phyloP scores from a whole-genome alignment of 805 yeast genomes.

The Teunomyces funiuensis region DNA sequence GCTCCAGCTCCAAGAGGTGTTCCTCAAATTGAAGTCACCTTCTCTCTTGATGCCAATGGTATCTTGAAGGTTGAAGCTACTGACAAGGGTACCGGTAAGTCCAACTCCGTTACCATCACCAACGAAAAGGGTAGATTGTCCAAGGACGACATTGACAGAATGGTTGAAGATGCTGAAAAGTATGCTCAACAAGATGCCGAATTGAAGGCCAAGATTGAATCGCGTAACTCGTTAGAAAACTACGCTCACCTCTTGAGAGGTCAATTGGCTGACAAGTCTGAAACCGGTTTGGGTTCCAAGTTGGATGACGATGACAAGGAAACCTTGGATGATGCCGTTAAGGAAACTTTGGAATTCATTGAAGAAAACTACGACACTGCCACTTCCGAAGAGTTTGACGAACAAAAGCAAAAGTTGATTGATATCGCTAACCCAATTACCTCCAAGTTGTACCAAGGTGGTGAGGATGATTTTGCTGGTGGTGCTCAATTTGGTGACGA shows the following conservation, averaged over 20 bases:
- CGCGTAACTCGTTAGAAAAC: slow-evolving; percentile 47
- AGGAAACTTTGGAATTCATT: slow-evolving; percentile 84
- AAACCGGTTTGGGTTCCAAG: slow-evolving; percentile 64
- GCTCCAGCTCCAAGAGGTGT: slow-evolving; percentile 99
- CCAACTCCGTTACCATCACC: slow-evolving; percentile 97
- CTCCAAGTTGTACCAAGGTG: slow-evolving; percentile 64
- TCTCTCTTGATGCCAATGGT: slow-evolving; percentile 99
- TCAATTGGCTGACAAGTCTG: slow-evolving; percentile 40
- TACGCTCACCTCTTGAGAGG: slow-evolving; percentile 48
- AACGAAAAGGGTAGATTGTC: slow-evolving; percentile 99
- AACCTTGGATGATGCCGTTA: slow-evolving; percentile 79
- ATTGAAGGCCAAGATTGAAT: slow-evolving; percentile 42
- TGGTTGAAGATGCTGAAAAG: slow-evolving; percentile 98
- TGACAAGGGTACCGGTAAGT: slow-evolving; percentile 98
- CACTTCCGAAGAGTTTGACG: slow-evolving; percentile 88
- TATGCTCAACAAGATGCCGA: slow-evolving; percentile 51
- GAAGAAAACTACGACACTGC: slow-evolving; percentile 86
- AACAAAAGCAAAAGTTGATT: slow-evolving; percentile 80
- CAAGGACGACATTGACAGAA: slow-evolving; percentile 94
- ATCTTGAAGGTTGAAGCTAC: slow-evolving; percentile 98
- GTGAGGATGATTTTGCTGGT: slow-evolving; percentile 43
- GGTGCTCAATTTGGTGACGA: slow-evolving; percentile 42
- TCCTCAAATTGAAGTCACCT: slow-evolving; percentile 98
- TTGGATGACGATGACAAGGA: slow-evolving; percentile 90
- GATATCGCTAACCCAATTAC: slow-evolving; percentile 90